Evolutionary conservation across 805 yeast species (phyloP).

Genomic region (Candida ponderosae): DNA sequence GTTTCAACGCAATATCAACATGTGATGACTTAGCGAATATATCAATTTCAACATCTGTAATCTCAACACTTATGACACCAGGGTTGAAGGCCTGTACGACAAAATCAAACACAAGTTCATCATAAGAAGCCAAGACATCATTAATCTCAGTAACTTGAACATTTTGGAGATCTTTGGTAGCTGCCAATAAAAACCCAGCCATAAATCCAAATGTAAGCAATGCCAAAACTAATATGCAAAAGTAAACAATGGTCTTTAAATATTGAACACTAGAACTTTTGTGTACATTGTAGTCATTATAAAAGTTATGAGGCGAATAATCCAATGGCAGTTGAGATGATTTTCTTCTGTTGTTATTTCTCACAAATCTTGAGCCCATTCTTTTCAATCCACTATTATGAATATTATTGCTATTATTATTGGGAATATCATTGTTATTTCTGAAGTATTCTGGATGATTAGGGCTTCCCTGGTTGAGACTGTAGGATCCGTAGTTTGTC

Average conservation of each 20-base stretch:
- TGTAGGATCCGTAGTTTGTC: not conserved
- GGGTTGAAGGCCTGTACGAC: conserved; percentile 80
- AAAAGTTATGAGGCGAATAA: conserved; percentile 44
- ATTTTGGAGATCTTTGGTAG: conserved; percentile 72
- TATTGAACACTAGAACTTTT: conserved; percentile 22
- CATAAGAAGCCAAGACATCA: conserved; percentile 72
- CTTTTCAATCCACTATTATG: conserved; percentile 5
- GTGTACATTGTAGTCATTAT: conserved; percentile 18
- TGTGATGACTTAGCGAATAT: conserved; percentile 71
- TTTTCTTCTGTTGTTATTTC: conserved; percentile 12
- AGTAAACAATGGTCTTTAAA: conserved; percentile 26
- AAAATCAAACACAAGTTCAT: conserved; percentile 76
- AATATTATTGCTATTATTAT: not conserved
- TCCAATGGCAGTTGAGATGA: conserved; percentile 12
- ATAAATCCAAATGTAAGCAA: conserved; percentile 69
- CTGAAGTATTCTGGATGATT: too few relatives aligned
- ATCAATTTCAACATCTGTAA: conserved; percentile 68
- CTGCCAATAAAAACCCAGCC: conserved; percentile 77
- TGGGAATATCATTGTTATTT: too few relatives aligned
- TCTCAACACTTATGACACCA: conserved; percentile 63
- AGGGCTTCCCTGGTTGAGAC: too few relatives aligned
- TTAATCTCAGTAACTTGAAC: conserved; percentile 55
- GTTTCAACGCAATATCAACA: conserved; percentile 16
- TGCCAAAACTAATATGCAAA: conserved; percentile 28
- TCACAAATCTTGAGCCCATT: conserved; percentile 2